Evolutionary conservation across 2,329 filamentous ascomycete genomes (phyloP).

Genomic region (Fusarium burgessii): DNA sequence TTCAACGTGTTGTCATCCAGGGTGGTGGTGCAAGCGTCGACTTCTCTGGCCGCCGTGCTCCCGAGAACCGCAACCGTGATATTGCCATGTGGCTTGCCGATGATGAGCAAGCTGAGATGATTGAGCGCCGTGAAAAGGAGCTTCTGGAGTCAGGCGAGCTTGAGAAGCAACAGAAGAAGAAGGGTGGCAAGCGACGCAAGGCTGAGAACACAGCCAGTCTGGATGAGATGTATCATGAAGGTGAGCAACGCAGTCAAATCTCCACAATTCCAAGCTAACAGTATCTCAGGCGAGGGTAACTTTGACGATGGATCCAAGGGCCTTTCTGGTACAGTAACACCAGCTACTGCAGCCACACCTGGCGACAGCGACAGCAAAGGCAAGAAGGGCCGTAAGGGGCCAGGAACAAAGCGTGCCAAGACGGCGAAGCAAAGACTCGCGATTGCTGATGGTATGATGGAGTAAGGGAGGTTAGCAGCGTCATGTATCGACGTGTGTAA

Average conservation of each 20-base stretch:
- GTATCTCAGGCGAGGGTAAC: slow-evolving; percentile 83
- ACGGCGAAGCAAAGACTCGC: slow-evolving; percentile 76
- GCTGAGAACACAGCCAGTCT: slow-evolving; percentile 72
- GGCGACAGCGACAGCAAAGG: slow-evolving; percentile 67
- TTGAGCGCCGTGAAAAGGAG: slow-evolving; percentile 93
- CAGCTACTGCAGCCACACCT: slow-evolving; percentile 88
- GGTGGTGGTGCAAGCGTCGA: slow-evolving; percentile 92
- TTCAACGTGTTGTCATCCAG: slow-evolving; percentile 95
- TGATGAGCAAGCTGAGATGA: slow-evolving; percentile 93
- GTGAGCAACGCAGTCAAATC: slow-evolving; percentile 66
- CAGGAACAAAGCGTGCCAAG: slow-evolving; percentile 64
- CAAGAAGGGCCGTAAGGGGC: slow-evolving; percentile 68
- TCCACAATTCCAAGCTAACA: slow-evolving; percentile 41
- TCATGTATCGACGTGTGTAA: slow-evolving; percentile 35
- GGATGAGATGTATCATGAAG: slow-evolving; percentile 99
- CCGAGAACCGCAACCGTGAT: slow-evolving; percentile 95
- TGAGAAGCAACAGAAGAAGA: slow-evolving; percentile 74
- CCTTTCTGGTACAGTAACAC: slow-evolving; percentile 71
- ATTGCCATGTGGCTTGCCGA: slow-evolving; percentile 99
- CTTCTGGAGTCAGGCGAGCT: slow-evolving; percentile 78
- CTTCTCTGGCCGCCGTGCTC: slow-evolving; percentile 89
- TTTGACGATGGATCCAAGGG: slow-evolving; percentile 88
- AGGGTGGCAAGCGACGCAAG: slow-evolving; percentile 68
- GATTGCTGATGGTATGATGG: slow-evolving; percentile 70
- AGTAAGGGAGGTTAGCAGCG: slow-evolving; percentile 39